A percentile compares a stretch with the other conserved stretches of the same genome.
These are phyloP conservation scores for Corchorus capsularis DNA, from an alignment of 345 rosid species.

Conservation along the genomic window DNA sequence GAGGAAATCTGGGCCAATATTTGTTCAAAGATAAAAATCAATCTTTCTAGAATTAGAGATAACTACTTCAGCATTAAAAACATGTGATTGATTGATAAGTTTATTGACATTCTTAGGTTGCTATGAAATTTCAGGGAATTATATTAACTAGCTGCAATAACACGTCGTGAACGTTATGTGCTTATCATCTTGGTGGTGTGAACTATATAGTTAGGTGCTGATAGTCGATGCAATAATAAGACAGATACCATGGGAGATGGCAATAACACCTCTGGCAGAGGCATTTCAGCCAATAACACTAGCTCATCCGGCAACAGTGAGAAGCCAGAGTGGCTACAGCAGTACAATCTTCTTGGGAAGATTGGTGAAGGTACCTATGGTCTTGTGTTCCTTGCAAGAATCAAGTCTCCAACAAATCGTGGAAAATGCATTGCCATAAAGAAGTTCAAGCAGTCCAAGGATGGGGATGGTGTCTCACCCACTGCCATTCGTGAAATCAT, in stretches of 20 bases:
- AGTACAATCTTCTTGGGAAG: slow-evolving; percentile 94
- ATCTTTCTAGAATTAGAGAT: not conserved
- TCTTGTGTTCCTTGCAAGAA: slow-evolving; percentile 93
- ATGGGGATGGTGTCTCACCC: slow-evolving; percentile 99
- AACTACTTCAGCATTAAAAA: not conserved
- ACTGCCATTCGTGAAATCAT: slow-evolving; percentile 99
- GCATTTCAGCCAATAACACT: slow-evolving; percentile 34
- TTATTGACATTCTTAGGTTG: not conserved
- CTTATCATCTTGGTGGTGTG: not conserved
- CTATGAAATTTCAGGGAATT: too few species aligned
- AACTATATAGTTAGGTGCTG: not conserved
- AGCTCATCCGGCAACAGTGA: slow-evolving; percentile 37
- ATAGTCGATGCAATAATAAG: not conserved
- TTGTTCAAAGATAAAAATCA: not conserved
- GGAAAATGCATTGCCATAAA: slow-evolving; percentile 93
- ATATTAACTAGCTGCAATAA: too few species aligned
- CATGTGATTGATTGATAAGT: not conserved
- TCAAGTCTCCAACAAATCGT: slow-evolving; percentile 69
- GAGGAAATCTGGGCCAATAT: not conserved
- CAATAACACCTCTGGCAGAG: slow-evolving; percentile 32
- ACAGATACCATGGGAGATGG: slow-evolving; percentile 57
- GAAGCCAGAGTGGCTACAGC: slow-evolving; percentile 99
- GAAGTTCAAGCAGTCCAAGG: slow-evolving; percentile 98
- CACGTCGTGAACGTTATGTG: not conserved
- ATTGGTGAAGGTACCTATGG: slow-evolving; percentile 99